These are phyloP conservation scores for Fusarium beomiforme DNA, from an alignment of 2,329 filamentous ascomycete genomes.

Conservation along the genomic window DNA sequence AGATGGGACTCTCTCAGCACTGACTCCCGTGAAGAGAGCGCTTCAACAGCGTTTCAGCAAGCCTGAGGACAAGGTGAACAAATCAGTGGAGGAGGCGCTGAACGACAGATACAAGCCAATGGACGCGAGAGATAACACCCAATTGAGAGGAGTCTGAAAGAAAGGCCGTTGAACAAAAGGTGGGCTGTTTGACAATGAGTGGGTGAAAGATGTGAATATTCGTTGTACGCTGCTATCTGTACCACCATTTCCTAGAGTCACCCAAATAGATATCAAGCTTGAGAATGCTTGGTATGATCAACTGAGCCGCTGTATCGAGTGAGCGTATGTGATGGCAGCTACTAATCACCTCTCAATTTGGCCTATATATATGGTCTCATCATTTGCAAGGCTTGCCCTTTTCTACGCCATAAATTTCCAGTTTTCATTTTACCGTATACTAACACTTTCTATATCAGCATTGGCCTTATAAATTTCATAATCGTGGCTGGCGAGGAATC, in stretches of 20 bases:
- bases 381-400: neutral
- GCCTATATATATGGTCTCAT: conserved; percentile 6
- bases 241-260: conserved; percentile 44
- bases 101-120: conserved; percentile 64
- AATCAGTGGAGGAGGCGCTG: conserved; percentile 63
- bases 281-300: conserved; percentile 31
- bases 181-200: conserved; percentile 14
- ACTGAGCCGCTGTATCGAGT: conserved; percentile 9
- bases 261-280: conserved; percentile 40
- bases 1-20: conserved; percentile 45
- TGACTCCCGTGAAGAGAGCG: conserved; percentile 59
- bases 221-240: conserved; percentile 44
- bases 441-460: neutral
- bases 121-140: conserved; percentile 56
- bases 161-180: conserved; percentile 25
- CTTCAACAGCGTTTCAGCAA: conserved; percentile 63
- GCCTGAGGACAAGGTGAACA: conserved; percentile 51
- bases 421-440: neutral
- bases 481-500: neutral
- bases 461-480: neutral
- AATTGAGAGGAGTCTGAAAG: conserved; percentile 53
- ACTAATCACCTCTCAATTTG: conserved; percentile 11
- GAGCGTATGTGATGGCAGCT: conserved; percentile 4
- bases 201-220: conserved; percentile 30
- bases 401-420: neutral